Evolutionary conservation across 495 filamentous ascomycete species (phyloP), one percentile per base, ranked within the genome.

Genomic region (Tuber microsphaerosporum): DNA sequence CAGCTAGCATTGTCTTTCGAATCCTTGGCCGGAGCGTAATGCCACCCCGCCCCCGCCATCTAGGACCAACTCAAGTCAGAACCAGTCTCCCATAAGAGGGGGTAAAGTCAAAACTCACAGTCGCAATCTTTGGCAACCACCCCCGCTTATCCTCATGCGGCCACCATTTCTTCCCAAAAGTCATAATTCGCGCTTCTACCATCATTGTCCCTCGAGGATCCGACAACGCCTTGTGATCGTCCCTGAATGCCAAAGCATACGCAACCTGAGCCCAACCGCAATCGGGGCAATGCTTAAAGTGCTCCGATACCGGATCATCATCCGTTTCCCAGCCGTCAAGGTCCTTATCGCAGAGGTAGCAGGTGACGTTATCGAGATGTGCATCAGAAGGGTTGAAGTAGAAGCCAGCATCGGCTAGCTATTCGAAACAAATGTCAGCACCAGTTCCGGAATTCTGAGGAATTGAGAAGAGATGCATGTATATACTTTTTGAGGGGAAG

Each of bases 31-130:
- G 95, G 95, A 46, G 92, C 93, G 84, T 94, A 97, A 82, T 92
- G 93, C 93, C 94, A 99, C 22, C 95, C 95, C 10, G 92, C 92
- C 74, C 93, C 91, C 61, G 92, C 91, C 88, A 97, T 92, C 94
- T 97, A 78, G 68, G 9, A 12, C 46, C 70, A 77, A 19, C 37
- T 37, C 56, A 41, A 22, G 65, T 75, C 51, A 79, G 48, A 70
- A 75, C 69, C 17, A 31, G n/a, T 31, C 37, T 19, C 22, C 34
- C 51, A 22, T 34, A 73, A 43, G 2, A 44, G 44, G 45, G 71
- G 44, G 42, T 42, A 45, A 14, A 71, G 45, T 70, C n/a, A 44
- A 48, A 70, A 77, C 84, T 42, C 87, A 94, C 93, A 90, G 93
- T 94, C 75, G 93, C 89, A 2, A 90, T 90, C 83, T 96, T 93